Evolutionary conservation across 345 rosid species (phyloP), one percentile per base, ranked within the genome.

Genomic region (Draba incana): DNA sequence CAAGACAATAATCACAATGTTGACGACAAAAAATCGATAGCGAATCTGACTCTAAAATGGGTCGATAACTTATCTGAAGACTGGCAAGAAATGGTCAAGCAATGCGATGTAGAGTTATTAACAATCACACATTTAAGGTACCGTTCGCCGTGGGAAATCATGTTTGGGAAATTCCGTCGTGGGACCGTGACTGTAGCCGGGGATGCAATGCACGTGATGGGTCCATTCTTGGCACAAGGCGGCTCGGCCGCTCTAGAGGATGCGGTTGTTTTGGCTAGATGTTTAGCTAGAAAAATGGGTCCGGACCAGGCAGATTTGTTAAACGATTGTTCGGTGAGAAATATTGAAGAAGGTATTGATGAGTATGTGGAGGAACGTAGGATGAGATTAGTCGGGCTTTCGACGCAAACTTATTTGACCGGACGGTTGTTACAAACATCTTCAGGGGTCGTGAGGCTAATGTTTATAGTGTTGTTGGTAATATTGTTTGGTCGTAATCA

Each of bases 101-200:
- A 12, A 35, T 59, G 84, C 12, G 81, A 85, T 41, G 42, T 35
- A 0, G 31, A 54, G n/a, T 77, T 81, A 2, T 42, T 84, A 62
- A 67, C 82, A 46, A 30, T 78, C 5, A 75, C 79, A 4, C 80
- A 47, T 23, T 68, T 82, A 52, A 78, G 85, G 43, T 85, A 82
- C 64, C 80, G 81, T 0, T 56, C 76, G 1, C 90, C 81, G 0
- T 80, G 74, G 71, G 84, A 81, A 10, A 57, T 84, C 24, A 53
- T 81, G 38, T 38, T 79, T 0, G 81, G 70, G 4, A 77, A 51
- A n/a, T 81, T 75, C 28, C 66, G 81, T 6, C 71, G 58, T 27
- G 88, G 88, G 63, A 74, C 78, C 0, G 80, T 78, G 45, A 83
- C 85, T 14, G 85, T 85, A 3, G 85, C 86, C 2, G 83, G 92